Conservation (phyloP, 768 basidiomycete genomes). For the Trametes punicea region DNA sequence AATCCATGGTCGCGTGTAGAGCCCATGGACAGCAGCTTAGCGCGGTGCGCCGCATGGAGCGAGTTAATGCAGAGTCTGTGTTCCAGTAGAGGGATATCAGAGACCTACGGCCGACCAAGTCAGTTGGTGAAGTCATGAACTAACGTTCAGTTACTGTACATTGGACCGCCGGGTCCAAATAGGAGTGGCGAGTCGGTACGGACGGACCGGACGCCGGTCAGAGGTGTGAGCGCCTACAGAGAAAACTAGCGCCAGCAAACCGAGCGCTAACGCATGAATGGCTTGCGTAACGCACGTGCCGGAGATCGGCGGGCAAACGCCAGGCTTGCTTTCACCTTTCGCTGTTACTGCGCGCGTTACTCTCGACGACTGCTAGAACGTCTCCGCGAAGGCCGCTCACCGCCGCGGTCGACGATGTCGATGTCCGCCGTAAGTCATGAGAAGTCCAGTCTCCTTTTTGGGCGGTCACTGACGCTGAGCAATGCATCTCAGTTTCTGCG, state of each 20-base stretch:
- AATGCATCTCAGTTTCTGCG: constrained; percentile 7
- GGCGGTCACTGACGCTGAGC: neutral
- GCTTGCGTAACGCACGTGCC: constrained; percentile 22
- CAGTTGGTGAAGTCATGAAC: too few species aligned
- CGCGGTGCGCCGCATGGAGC: too few species aligned
- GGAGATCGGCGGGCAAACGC: neutral
- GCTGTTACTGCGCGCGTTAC: neutral
- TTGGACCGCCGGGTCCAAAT: too few species aligned
- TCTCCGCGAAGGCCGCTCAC: neutral
- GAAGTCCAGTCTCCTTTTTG: neutral
- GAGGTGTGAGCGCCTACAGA: neutral
- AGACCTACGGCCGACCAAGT: too few species aligned
- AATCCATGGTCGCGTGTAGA: too few species aligned
- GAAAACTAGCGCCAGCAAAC: neutral
- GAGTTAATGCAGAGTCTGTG: too few species aligned
- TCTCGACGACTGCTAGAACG: neutral
- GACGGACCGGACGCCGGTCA: too few species aligned
- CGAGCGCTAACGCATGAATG: neutral
- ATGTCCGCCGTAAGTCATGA: constrained; percentile 11
- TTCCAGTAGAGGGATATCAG: too few species aligned
- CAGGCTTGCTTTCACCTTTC: neutral
- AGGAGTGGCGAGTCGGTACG: too few species aligned
- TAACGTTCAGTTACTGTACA: too few species aligned
- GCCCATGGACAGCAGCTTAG: too few species aligned
- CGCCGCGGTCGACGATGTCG: constrained; percentile 14